phyloP scores from a whole-genome alignment of 495 filamentous ascomycete species.

The Aspergillus sclerotioniger region DNA sequence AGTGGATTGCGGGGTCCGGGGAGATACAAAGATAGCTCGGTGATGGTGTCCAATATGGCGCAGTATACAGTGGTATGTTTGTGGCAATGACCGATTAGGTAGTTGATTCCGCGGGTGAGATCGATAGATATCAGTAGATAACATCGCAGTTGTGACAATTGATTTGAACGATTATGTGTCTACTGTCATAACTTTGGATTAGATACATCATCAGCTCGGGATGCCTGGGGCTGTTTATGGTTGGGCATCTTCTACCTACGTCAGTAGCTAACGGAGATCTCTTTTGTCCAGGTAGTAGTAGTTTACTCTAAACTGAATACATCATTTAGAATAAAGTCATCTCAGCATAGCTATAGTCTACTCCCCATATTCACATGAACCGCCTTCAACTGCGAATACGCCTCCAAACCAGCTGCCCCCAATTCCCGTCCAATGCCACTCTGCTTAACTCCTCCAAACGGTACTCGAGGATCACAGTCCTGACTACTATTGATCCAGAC shows the following conservation, averaged over 20 bases:
- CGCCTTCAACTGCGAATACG: conserved; percentile 75
- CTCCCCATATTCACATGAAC: conserved; percentile 75
- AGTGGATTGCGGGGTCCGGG: background rate
- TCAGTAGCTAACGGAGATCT: too few relatives aligned
- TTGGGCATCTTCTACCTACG: too few relatives aligned
- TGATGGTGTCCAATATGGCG: background rate
- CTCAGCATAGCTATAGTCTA: conserved; percentile 23
- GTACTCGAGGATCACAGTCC: conserved; percentile 67
- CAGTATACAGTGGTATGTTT: too few relatives aligned
- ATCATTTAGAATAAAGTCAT: too few relatives aligned
- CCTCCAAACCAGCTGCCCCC: conserved; percentile 76
- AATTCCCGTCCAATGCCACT: conserved; percentile 87
- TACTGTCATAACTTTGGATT: background rate
- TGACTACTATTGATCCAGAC: conserved; percentile 92
- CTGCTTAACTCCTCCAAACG: conserved; percentile 93
- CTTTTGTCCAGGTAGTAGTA: too few relatives aligned
- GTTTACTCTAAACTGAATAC: too few relatives aligned
- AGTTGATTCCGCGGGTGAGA: conserved; percentile 1
- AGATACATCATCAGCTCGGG: too few relatives aligned
- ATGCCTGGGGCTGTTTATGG: too few relatives aligned
- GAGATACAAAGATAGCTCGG: background rate
- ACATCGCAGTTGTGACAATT: too few relatives aligned
- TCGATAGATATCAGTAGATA: too few relatives aligned
- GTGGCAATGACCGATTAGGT: background rate
- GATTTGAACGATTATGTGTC: background rate